A percentile compares a stretch with the other conserved stretches of the same genome.
These are phyloP conservation scores for Mycena epipterygia DNA, from an alignment of 768 basidiomycete species.

Conservation along the genomic window DNA sequence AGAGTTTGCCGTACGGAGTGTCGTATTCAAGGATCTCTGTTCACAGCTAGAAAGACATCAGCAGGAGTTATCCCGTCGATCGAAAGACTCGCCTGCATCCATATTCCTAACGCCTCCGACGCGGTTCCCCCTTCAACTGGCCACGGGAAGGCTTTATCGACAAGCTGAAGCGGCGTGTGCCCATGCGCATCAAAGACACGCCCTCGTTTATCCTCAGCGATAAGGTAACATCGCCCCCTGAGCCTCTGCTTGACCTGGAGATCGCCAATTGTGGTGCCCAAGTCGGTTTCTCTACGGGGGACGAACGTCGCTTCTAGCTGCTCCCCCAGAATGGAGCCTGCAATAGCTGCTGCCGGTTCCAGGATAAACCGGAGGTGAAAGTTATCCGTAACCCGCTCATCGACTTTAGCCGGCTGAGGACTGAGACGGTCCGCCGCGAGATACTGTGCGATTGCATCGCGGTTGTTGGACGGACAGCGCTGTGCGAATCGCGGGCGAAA, in stretches of 20 bases:
- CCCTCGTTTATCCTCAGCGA: slow-evolving; percentile 1
- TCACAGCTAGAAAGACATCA: neutral
- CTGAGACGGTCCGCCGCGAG: neutral
- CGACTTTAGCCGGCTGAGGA: neutral
- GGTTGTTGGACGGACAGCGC: neutral
- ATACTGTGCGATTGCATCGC: neutral
- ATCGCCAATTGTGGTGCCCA: neutral
- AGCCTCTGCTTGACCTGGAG: neutral
- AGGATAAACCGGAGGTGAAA: slow-evolving; percentile 1
- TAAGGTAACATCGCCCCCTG: neutral
- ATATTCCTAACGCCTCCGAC: neutral
- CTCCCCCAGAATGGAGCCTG: neutral
- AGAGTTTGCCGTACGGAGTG: neutral
- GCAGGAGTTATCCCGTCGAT: neutral
- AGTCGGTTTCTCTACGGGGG: neutral
- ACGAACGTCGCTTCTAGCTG: neutral
- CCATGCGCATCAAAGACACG: neutral
- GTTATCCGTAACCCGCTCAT: neutral
- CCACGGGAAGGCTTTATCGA: neutral
- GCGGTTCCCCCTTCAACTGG: neutral
- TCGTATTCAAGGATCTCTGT: slow-evolving; percentile 2
- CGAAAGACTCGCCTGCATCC: slow-evolving; percentile 3
- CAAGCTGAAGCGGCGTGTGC: neutral
- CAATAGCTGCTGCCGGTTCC: slow-evolving; percentile 1
- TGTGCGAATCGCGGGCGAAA: neutral